A percentile compares a stretch with the other conserved stretches of the same genome.
Evolutionary conservation across 1,284 basidiomycete species (phyloP).

Genomic region (Irpex sp.): DNA sequence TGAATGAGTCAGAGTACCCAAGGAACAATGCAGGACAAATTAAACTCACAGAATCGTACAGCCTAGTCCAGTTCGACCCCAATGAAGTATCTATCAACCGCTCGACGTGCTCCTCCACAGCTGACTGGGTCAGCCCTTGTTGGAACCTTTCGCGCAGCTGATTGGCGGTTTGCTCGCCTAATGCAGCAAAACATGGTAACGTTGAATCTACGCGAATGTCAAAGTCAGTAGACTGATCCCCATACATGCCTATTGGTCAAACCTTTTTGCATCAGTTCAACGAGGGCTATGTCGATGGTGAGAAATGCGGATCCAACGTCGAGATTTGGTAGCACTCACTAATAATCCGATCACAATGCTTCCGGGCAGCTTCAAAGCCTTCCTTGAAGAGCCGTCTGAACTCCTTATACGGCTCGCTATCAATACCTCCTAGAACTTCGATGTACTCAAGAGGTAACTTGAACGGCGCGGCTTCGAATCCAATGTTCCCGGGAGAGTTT

Average conservation of each 20-base stretch:
- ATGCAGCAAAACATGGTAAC: conserved; percentile 88
- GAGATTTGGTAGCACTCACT: conserved; percentile 51
- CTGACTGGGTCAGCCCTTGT: conserved; percentile 81
- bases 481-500: conserved; percentile 95
- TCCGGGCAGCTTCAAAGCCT: conserved; percentile 91
- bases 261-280: conserved; percentile 97
- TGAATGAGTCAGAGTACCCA: too few species aligned
- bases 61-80: conserved; percentile 88
- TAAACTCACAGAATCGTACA: conserved; percentile 84
- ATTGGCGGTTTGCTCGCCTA: conserved; percentile 87
- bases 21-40: background rate
- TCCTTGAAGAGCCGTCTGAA: conserved; percentile 89
- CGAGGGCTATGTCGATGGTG: conserved; percentile 58
- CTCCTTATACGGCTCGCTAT: conserved; percentile 75
- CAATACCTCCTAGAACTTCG: conserved; percentile 90
- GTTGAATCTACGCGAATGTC: conserved; percentile 64
- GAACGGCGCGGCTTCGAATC: conserved; percentile 99
- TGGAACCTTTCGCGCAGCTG: conserved; percentile 93
- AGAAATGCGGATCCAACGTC: background rate
- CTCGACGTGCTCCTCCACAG: conserved; percentile 89
- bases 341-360: conserved; percentile 96
- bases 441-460: conserved; percentile 95
- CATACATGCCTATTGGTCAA: conserved; percentile 12
- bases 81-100: conserved; percentile 83
- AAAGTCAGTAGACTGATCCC: background rate